phyloP scores from a whole-genome alignment of 2,329 filamentous ascomycete genomes.

The Drechslerella coelobrocha region DNA sequence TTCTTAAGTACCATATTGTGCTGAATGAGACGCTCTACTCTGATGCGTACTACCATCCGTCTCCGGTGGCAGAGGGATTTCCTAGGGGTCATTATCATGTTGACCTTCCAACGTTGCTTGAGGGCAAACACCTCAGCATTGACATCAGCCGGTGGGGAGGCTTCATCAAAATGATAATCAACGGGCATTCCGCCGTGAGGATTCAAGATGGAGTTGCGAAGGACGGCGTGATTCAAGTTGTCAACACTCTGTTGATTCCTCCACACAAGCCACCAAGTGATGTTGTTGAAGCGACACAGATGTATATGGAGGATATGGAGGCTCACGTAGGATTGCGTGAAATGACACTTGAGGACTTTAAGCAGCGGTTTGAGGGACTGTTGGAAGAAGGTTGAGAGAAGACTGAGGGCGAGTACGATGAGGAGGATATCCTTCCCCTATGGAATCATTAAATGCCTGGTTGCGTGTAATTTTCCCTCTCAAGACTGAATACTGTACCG shows the following conservation, averaged over 20 bases:
- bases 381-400: conserved; percentile 16
- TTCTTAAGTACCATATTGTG: conserved; percentile 80
- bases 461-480: neutral
- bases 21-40: conserved; percentile 79
- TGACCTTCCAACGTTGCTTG: conserved; percentile 75
- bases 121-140: conserved; percentile 70
- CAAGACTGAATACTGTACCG: neutral
- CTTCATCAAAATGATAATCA: conserved; percentile 75
- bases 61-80: conserved; percentile 52
- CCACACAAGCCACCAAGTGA: conserved; percentile 61
- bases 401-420: conserved; percentile 23
- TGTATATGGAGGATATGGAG: conserved; percentile 10
- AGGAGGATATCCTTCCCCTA: conserved; percentile 32
- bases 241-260: conserved; percentile 76
- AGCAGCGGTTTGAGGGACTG: conserved; percentile 36
- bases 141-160: conserved; percentile 74
- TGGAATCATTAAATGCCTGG: conserved; percentile 11
- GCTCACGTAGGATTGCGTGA: conserved; percentile 8
- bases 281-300: neutral
- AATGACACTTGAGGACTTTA: conserved; percentile 34
- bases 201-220: conserved; percentile 74
- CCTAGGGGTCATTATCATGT: conserved; percentile 67
- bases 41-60: conserved; percentile 66
- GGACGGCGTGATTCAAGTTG: conserved; percentile 83
- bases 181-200: conserved; percentile 71